These are phyloP conservation scores for Aspergillus texensis DNA, from an alignment of 2,329 filamentous ascomycete genomes.

Conservation along the genomic window DNA sequence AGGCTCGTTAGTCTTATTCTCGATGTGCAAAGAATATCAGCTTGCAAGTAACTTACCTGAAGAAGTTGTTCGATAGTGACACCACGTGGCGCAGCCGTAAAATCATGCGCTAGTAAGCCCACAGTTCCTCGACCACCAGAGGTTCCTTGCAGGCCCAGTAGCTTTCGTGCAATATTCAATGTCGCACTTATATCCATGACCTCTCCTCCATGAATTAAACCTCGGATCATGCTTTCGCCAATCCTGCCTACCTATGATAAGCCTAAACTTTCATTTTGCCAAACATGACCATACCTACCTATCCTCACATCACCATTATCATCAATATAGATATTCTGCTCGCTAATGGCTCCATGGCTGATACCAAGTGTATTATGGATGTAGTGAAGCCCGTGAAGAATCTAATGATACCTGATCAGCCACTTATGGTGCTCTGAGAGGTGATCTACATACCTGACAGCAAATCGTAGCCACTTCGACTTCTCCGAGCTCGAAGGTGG, in stretches of 20 bases:
- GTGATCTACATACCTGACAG: background rate
- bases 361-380: slow-evolving; percentile 13
- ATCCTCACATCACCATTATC: slow-evolving; percentile 15
- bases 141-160: slow-evolving; percentile 7
- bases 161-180: slow-evolving; percentile 2
- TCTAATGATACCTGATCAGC: background rate
- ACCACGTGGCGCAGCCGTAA: slow-evolving; percentile 8
- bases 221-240: slow-evolving; percentile 11
- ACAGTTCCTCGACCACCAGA: slow-evolving; percentile 8
- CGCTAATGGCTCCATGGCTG: slow-evolving; percentile 6
- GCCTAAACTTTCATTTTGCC: too few species aligned
- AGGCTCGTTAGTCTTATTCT: too few species aligned
- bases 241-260: slow-evolving; percentile 9
- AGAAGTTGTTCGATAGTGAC: slow-evolving; percentile 13
- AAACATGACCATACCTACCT: background rate
- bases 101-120: slow-evolving; percentile 15
- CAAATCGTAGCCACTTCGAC: slow-evolving; percentile 15
- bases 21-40: too few species aligned
- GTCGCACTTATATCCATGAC: slow-evolving; percentile 10
- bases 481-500: slow-evolving; percentile 11
- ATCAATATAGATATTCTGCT: slow-evolving; percentile 8
- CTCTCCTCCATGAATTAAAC: background rate
- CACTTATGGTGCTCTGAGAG: too few species aligned
- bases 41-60: slow-evolving; percentile 8
- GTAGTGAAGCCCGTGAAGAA: slow-evolving; percentile 13